phyloP scores from a whole-genome alignment of 768 basidiomycete genomes.

The Coprinopsis strossmayeri region DNA sequence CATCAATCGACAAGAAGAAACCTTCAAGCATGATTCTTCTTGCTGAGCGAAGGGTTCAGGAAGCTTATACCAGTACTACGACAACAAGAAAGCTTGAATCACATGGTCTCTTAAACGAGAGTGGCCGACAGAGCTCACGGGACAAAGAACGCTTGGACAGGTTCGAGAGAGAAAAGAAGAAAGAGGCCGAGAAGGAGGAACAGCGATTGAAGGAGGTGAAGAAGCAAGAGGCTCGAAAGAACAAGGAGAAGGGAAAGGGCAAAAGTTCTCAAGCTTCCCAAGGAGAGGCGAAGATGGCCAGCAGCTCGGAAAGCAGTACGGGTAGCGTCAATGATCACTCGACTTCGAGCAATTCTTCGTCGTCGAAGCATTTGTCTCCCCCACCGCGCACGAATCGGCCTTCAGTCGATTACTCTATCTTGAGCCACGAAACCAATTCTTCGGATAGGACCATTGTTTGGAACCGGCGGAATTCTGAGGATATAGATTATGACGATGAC shows the following conservation, averaged over 20 bases:
- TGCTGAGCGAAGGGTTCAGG: slow-evolving; percentile 71
- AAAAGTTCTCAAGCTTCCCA: slow-evolving; percentile 5
- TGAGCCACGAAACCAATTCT: slow-evolving; percentile 16
- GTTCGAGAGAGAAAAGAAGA: slow-evolving; percentile 16
- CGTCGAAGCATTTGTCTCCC: not conserved
- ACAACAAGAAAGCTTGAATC: slow-evolving; percentile 63
- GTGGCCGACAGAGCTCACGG: slow-evolving; percentile 22
- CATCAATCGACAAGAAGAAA: slow-evolving; percentile 21
- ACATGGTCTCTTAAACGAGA: slow-evolving; percentile 58
- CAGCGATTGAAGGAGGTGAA: slow-evolving; percentile 22
- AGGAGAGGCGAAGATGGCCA: slow-evolving; percentile 6
- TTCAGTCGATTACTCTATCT: slow-evolving; percentile 14
- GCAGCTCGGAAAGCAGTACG: slow-evolving; percentile 22
- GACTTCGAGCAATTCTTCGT: not conserved
- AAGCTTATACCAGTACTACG: slow-evolving; percentile 69
- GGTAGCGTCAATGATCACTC: slow-evolving; percentile 18
- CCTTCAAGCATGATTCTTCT: slow-evolving; percentile 52
- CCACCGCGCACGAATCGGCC: slow-evolving; percentile 3
- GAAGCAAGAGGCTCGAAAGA: slow-evolving; percentile 21
- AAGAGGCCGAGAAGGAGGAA: slow-evolving; percentile 23
- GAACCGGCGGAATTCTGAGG: slow-evolving; percentile 21
- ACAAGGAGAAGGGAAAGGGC: slow-evolving; percentile 17
- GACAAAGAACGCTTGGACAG: slow-evolving; percentile 20
- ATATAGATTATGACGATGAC: slow-evolving; percentile 27
- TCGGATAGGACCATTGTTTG: slow-evolving; percentile 18